Conservation (phyloP, 441 rosid genomes). For the Populus tomentosa region DNA sequence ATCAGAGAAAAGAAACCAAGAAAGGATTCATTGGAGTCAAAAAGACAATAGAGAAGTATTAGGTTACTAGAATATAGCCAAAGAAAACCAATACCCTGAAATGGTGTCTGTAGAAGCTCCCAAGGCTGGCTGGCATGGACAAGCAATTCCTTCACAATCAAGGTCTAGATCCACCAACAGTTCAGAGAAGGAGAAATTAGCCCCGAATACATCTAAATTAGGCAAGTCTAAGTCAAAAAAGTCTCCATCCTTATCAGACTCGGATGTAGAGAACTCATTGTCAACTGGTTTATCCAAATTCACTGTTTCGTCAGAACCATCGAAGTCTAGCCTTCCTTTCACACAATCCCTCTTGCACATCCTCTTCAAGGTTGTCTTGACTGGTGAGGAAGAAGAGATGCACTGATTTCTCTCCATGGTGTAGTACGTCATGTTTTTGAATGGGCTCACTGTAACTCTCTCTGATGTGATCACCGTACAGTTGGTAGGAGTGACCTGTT, state of each 20-base stretch:
- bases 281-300: conserved; percentile 24
- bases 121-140: conserved; percentile 32
- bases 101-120: conserved; percentile 32
- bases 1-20: not conserved
- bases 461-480: conserved; percentile 68
- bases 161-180: conserved; percentile 69
- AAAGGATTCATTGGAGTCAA: not conserved
- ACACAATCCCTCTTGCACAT: conserved; percentile 48
- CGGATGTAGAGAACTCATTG: conserved; percentile 44
- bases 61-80: not conserved
- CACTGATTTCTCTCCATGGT: conserved; percentile 61
- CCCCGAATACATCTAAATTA: conserved; percentile 55
- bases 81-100: conserved; percentile 48
- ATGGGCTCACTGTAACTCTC: conserved; percentile 68
- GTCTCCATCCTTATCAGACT: conserved; percentile 56
- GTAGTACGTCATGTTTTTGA: conserved; percentile 53
- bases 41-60: not conserved
- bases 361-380: conserved; percentile 41
- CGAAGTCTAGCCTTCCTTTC: conserved; percentile 71
- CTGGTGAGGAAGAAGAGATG: conserved; percentile 57
- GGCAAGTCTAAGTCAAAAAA: conserved; percentile 66
- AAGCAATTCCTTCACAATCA: conserved; percentile 37
- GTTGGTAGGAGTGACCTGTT: conserved; percentile 51
- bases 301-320: conserved; percentile 39
- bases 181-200: conserved; percentile 64